Percentiles rank a stretch among this genome's conserved stretches.
Conservation (phyloP, 1,284 basidiomycete species). For the Moesziomyces aphidis region DNA sequence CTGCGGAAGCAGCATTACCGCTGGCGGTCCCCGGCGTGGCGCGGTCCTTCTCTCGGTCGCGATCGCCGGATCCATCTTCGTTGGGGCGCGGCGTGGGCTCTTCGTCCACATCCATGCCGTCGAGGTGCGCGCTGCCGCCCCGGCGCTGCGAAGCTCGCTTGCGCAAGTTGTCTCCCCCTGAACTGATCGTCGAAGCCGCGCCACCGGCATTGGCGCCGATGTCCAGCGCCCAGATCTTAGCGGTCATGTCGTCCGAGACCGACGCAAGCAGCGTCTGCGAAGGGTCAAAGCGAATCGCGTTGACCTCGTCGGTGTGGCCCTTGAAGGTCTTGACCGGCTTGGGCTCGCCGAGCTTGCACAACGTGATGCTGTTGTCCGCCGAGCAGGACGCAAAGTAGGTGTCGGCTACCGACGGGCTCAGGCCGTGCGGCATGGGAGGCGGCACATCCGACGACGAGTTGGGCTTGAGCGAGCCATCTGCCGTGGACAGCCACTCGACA, state of each 20-base stretch:
- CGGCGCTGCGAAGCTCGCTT: constrained; percentile 48
- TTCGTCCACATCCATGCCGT: constrained; percentile 54
- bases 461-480: constrained; percentile 43
- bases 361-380: constrained; percentile 64
- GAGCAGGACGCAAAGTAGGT: constrained; percentile 65
- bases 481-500: constrained; percentile 64
- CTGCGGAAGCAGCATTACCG: constrained; percentile 6
- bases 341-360: constrained; percentile 63
- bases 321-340: constrained; percentile 62
- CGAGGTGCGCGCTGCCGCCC: constrained; percentile 50
- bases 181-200: constrained; percentile 8
- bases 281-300: constrained; percentile 65
- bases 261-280: constrained; percentile 64
- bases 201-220: constrained; percentile 21
- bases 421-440: constrained; percentile 51
- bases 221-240: constrained; percentile 62
- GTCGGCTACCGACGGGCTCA: constrained; percentile 53
- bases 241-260: constrained; percentile 63
- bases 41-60: constrained; percentile 45
- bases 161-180: constrained; percentile 26
- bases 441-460: constrained; percentile 31
- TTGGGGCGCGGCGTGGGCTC: constrained; percentile 22
- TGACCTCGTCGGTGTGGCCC: constrained; percentile 67
- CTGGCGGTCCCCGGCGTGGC: constrained; percentile 34
- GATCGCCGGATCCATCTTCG: constrained; percentile 29